Base-by-base conservation (phyloP, 2,329 filamentous ascomycete genomes). In the Venturia asperata region DNA sequence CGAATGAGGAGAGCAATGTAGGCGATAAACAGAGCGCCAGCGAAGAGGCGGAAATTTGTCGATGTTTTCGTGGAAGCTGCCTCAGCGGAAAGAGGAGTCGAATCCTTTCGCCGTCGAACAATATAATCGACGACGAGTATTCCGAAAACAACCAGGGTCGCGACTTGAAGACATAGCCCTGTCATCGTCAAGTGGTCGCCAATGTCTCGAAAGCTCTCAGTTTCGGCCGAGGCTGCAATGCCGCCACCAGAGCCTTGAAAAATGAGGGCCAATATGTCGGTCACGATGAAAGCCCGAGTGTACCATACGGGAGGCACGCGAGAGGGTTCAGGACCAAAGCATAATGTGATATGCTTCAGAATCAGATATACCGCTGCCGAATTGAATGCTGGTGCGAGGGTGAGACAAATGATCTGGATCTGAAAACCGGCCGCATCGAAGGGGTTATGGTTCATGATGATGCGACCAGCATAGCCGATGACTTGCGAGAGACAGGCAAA, bases 281-380 rank as follows among this genome's bases (percentile, higher is more conserved):
- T 81, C 64, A 82, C 81, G n/a, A 85, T 80, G 75, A 85, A 86
- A 74, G 85, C 74, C 70, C 79, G 77, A 4, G 83, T 83, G 72
- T 83, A 85, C 69, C 78, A 77, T n/a, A 72, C 74, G 21, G 83
- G 80, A 3, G 76, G 76, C 65, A 85, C 70, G 68, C 81, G 80
- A n/a, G 82, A 84, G 64, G 83, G 76, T 45, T 69, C 55, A 10
- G 82, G 79, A 73, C 76, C 78, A 67, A 84, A 76, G 60, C 78
- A 74, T 42, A 83, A 74, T 66, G 81, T 78, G 68, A 84, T 73
- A 77, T 86, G 84, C 73, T 86, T 85, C 66, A 87, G 81, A 3
- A 83, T 86, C 34, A 88, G 80, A 76, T 87, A 88, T 73, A 87
- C 82, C 70, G 79, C 81, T 68, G 85, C 83, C 74, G 84, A 85